Evolutionary conservation across 306 rosid species (phyloP), one percentile per base, ranked within the genome.

Genomic region (Alnus glutinosa): DNA sequence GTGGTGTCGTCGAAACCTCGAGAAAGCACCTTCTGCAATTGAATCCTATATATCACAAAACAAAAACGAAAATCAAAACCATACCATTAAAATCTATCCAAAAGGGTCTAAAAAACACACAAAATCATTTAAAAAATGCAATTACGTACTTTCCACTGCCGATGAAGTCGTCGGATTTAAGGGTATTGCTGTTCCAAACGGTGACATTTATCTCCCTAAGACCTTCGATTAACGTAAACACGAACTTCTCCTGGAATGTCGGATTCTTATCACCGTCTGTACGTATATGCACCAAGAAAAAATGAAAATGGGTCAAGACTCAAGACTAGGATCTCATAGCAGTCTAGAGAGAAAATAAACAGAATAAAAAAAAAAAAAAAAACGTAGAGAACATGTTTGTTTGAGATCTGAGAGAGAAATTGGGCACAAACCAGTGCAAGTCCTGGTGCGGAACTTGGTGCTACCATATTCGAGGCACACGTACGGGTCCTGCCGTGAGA

Each of bases 121-220:
- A 55, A 51, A 19, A 39, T 72, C 44, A 66, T 30, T 16, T 51
- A 58, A 9, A 75, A 76, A 58, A 12, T 13, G 36, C 44, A 75
- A 68, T 82, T 85, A 91, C 28, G 28, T 23, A 23, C 98, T 83
- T 94, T 79, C 93, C 97, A 61, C 82, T 88, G 73, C 97, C 98
- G 72, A 94, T 94, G 58, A 89, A 92, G 84, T 89, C 98, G 68
- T 94, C 98, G 32, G 39, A 84, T 51, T 88, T 52, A 86, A 92
- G 30, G 5, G 91, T 88, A 62, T 94, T 92, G 89, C 96, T 92
- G 87, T 94, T 94, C 98, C 98, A 92, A 74, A 94, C 98, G 13
- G 74, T 0, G 58, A 87, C 94, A 78, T 59, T 88, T 50, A 94
- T 19, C 67, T 88, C 97, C 70, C 94, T 89, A 49, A 94, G 94